Evolutionary conservation across 202 grass and related monocot species (phyloP), one percentile per base, ranked within the genome.

Genomic region (Zizania palustris): DNA sequence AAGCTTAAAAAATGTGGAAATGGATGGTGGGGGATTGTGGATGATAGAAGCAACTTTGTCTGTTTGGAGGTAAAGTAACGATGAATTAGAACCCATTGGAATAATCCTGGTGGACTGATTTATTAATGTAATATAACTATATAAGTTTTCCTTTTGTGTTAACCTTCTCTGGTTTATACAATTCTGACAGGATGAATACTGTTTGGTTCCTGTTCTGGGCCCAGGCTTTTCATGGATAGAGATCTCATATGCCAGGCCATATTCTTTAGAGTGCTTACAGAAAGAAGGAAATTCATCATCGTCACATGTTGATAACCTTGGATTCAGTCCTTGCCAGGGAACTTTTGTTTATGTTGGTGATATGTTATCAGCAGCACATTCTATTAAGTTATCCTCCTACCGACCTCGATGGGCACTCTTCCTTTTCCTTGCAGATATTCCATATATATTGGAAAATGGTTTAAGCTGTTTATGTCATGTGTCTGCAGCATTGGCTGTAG

Each of bases 321-420:
- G 84, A 76, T 76, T 59, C 45, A 83, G 45, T 72, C 77, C 77
- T 48, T 98, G 95, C 83, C 83, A 45, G 44, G 85, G 78, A 46
- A 88, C 89, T 80, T 98, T 98, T 88, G 77, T 98, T 77, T 93
- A 90, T 81, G 66, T 87, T 51, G 95, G 91, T 72, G 83, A 90
- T 90, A 65, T 74, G 1, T 81, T 74, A 67, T 92, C 75, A 14
- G 40, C 88, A 78, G 80, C 89, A 66, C 85, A 22, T 59, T 88
- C 82, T 61, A 59, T 98, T 55, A 89, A 77, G 61, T 74, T 98
- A 77, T 92, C 87, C 66, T 64, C 89, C 45, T 95, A 98, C 72
- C 79, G 18, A 53, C 95, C 95, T 79, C 85, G 87, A 80, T 87
- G 70, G 82, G 5, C 71, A 76, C 73, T 61, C 36, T 85, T 92